These are phyloP conservation scores for Leishmania arabica DNA, from an alignment of 208 protist species.

Conservation along the genomic window DNA sequence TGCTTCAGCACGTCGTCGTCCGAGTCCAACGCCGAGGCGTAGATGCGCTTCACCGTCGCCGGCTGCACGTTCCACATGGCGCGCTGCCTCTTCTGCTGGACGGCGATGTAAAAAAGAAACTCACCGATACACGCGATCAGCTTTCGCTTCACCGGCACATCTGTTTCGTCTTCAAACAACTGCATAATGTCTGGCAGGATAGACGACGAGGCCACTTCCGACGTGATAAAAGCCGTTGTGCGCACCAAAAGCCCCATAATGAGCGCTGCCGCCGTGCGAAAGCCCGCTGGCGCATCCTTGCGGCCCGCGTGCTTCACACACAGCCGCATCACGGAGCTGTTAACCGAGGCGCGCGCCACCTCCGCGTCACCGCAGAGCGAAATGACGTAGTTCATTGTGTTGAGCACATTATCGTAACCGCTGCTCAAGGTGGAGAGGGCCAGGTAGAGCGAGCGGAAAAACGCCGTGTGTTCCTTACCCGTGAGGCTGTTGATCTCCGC, in stretches of 20 bases:
- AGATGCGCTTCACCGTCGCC: slow-evolving; percentile 41
- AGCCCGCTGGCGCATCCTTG: slow-evolving; percentile 44
- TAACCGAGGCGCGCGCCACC: slow-evolving; percentile 88
- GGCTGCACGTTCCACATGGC: slow-evolving; percentile 60
- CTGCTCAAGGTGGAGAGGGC: slow-evolving; percentile 27
- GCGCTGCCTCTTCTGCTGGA: slow-evolving; percentile 69
- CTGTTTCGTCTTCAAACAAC: slow-evolving; percentile 58
- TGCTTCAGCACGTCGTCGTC: slow-evolving; percentile 86
- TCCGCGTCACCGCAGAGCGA: slow-evolving; percentile 67
- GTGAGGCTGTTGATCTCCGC: slow-evolving; percentile 61
- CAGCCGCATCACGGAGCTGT: slow-evolving; percentile 90
- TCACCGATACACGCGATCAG: slow-evolving; percentile 86
- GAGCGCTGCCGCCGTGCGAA: slow-evolving; percentile 65
- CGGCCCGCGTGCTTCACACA: slow-evolving; percentile 76
- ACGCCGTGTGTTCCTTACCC: slow-evolving; percentile 33
- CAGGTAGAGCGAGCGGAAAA: slow-evolving; percentile 36
- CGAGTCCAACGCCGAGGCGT: slow-evolving; percentile 50
- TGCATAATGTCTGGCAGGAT: slow-evolving; percentile 65
- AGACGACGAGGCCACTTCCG: slow-evolving; percentile 64
- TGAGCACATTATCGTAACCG: slow-evolving; percentile 40
- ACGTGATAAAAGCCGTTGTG: slow-evolving; percentile 73
- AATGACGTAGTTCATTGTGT: slow-evolving; percentile 90
- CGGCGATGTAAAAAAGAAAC: slow-evolving; percentile 90
- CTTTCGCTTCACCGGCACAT: slow-evolving; percentile 66
- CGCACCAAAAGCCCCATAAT: slow-evolving; percentile 90